Percentiles rank a stretch among this genome's conserved stretches.
Evolutionary conservation across 306 rosid genomes (phyloP).

Genomic region (Pueraria montana): DNA sequence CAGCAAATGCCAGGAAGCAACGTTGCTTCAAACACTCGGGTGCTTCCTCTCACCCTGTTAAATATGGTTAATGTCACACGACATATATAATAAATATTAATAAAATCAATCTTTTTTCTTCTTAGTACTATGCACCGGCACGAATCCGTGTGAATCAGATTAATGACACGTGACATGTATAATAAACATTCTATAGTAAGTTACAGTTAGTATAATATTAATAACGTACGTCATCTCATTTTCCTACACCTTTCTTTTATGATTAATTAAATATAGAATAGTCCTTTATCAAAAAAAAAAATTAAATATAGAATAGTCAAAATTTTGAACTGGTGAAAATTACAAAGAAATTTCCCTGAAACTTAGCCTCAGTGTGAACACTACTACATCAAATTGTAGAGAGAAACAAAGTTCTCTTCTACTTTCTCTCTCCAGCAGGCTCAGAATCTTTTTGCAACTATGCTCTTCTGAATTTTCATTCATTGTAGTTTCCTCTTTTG

Average conservation of each 20-base stretch:
- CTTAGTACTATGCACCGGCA: neutral
- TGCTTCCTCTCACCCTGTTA: too few relatives aligned
- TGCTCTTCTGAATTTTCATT: conserved; percentile 17
- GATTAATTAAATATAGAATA: too few relatives aligned
- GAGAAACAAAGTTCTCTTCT: conserved; percentile 23
- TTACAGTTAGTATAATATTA: neutral
- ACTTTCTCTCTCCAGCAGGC: conserved; percentile 32
- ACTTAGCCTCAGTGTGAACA: neutral
- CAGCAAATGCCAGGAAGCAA: too few relatives aligned
- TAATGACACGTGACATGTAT: neutral
- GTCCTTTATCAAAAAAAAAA: too few relatives aligned
- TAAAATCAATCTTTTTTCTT: neutral
- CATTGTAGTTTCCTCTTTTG: conserved; percentile 16
- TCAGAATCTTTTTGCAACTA: conserved; percentile 14
- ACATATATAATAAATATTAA: neutral
- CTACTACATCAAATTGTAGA: neutral
- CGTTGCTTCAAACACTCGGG: too few relatives aligned
- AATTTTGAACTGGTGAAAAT: conserved; percentile 11
- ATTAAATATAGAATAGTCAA: neutral
- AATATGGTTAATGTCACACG: too few relatives aligned
- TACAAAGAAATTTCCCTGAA: neutral
- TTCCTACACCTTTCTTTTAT: neutral
- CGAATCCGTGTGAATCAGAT: neutral
- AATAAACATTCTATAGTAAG: neutral
- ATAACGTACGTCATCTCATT: neutral